Percentiles rank a stretch among this genome's conserved stretches.
These are phyloP conservation scores for Cadophora luteo-olivacea DNA, from an alignment of 2,329 filamentous ascomycete genomes.

Conservation along the genomic window DNA sequence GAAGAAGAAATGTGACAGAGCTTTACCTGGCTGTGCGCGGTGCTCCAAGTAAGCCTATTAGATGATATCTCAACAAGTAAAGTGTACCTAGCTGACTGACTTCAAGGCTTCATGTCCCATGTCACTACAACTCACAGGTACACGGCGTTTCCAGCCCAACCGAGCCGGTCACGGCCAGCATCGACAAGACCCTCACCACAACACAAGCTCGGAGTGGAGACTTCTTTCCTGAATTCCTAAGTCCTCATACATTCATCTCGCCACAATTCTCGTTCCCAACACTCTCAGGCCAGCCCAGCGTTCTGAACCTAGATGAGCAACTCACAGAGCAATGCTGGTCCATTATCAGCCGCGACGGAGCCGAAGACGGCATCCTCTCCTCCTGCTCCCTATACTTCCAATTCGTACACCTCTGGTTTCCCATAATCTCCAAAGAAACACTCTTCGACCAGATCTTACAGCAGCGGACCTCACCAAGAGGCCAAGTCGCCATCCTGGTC, in stretches of 20 bases:
- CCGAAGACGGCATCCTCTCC: conserved; percentile 6
- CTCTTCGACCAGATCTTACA: background rate
- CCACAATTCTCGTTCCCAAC: background rate
- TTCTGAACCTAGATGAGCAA: conserved; percentile 16
- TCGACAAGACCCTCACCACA: background rate
- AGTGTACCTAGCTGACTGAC: background rate
- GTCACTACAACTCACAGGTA: background rate
- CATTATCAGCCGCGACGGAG: conserved; percentile 16
- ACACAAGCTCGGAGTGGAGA: background rate
- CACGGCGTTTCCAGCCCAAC: background rate
- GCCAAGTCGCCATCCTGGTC: background rate
- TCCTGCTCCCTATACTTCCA: conserved; percentile 13
- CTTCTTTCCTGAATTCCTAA: background rate
- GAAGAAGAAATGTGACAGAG: conserved; percentile 33
- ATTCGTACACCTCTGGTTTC: conserved; percentile 1
- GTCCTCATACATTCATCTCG: background rate
- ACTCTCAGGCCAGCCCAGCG: background rate
- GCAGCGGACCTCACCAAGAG: background rate
- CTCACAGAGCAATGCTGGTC: conserved; percentile 19
- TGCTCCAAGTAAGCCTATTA: conserved; percentile 26
- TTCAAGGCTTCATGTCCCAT: background rate
- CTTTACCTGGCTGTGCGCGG: conserved; percentile 23
- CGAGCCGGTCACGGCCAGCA: background rate
- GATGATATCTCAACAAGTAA: background rate
- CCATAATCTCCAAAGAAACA: background rate